These are phyloP conservation scores for Cercospora sp. DNA, from an alignment of 2,329 filamentous ascomycete species.

Conservation along the genomic window DNA sequence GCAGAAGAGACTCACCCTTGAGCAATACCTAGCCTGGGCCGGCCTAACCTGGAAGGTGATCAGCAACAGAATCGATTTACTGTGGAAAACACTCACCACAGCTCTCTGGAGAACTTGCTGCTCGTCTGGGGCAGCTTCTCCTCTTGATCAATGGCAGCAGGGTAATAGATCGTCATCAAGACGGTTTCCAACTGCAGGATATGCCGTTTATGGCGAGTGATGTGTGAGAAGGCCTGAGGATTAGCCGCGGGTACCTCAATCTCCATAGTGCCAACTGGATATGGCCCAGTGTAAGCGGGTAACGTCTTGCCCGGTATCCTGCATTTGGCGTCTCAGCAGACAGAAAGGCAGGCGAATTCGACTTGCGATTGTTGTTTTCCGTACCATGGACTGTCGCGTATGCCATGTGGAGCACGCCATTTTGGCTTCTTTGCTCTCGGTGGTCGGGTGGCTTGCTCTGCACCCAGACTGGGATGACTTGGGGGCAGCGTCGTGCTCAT, in stretches of 20 bases:
- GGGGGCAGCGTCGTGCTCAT: constrained; percentile 1
- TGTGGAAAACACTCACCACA: constrained; percentile 47
- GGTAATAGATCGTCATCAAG: constrained; percentile 66
- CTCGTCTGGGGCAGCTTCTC: constrained; percentile 31
- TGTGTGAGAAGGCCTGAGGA: constrained; percentile 52
- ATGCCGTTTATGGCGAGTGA: constrained; percentile 50
- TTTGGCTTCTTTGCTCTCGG: constrained; percentile 50
- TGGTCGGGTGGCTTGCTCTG: constrained; percentile 32
- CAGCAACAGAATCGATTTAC: neutral
- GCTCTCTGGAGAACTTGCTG: constrained; percentile 53
- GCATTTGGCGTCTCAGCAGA: constrained; percentile 33
- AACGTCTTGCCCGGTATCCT: constrained; percentile 48
- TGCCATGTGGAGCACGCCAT: constrained; percentile 24
- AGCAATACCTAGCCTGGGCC: constrained; percentile 57
- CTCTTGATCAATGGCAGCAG: constrained; percentile 47
- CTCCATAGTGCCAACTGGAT: constrained; percentile 55
- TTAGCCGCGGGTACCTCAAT: constrained; percentile 54
- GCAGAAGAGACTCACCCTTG: constrained; percentile 43
- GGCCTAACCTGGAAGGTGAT: constrained; percentile 45
- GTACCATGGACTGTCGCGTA: constrained; percentile 7
- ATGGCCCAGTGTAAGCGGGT: constrained; percentile 55
- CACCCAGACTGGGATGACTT: constrained; percentile 24
- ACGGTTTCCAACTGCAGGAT: constrained; percentile 59
- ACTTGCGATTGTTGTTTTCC: neutral
- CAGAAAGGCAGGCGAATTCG: neutral